Evolutionary conservation across 169 alveolate species (phyloP), one percentile per base, ranked within the genome.

Genomic region (Cryptosporidium bovis): DNA sequence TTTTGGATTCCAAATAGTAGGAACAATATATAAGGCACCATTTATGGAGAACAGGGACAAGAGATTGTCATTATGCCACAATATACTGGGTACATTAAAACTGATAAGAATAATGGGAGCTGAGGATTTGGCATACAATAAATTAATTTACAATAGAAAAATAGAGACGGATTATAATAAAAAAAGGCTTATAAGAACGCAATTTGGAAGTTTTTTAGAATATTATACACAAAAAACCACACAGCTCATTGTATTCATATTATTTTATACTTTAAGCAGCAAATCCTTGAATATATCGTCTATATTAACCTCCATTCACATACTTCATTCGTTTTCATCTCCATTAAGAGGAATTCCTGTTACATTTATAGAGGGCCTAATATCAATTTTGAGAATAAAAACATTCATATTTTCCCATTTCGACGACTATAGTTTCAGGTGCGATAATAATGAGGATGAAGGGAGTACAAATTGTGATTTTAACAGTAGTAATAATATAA

Each of bases 311-410:
- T 77, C 87, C 6, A 77, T 77, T 24, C 87, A 77, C 48, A 77
- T 77, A 24, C 65, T 77, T 40, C 87, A 77, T 15, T 77, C 87
- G 7, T 71, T 77, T 12, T 20, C 87, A n/a, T 60, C 87, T 24
- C 87, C 87, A 16, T 51, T 77, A 13, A 56, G 87, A 24, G 87
- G 87, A 46, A 60, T 77, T 31, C 87, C 87, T n/a, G 87, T 77
- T 5, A 77, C 77, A 10, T 77, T 77, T 60, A 62, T 77, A 31
- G 87, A 77, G 48, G 87, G 87, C n/a, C 51, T 77, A 10, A 77
- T 77, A 13, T 77, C 87, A 10, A 56, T 77, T 27, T 62, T 77
- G 51, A 77, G 87, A 16, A 46, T 77, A 44, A 65, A 66, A 10
- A 44, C 69, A 1, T 77, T 77, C 29, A 16, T 77, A 4, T 60